Conservation (phyloP, 768 basidiomycete genomes). For the Agrocybe praecox region DNA sequence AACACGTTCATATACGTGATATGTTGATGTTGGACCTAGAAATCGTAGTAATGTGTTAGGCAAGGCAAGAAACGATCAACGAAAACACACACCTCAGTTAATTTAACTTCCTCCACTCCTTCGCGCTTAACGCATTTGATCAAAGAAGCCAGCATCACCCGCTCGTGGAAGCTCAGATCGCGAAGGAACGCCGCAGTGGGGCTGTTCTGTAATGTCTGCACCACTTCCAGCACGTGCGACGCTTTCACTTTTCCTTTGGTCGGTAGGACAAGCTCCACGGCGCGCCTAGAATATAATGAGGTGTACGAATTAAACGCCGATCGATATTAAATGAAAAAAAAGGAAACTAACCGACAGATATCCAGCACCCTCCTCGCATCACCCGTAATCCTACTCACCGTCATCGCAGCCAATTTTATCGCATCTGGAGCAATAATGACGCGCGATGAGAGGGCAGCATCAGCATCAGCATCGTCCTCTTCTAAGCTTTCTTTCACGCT, state of each 20-base stretch:
- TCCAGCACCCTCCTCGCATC: constrained; percentile 94
- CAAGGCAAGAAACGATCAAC: not conserved
- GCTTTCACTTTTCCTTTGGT: constrained; percentile 56
- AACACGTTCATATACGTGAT: constrained; percentile 68
- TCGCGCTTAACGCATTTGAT: constrained; percentile 81
- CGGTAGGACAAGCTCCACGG: constrained; percentile 76
- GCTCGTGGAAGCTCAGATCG: constrained; percentile 86
- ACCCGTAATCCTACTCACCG: constrained; percentile 76
- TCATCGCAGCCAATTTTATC: constrained; percentile 82
- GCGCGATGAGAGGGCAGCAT: too few species aligned
- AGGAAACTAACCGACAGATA: constrained; percentile 70
- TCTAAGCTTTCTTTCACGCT: constrained; percentile 56
- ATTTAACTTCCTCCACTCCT: constrained; percentile 87
- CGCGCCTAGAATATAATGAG: constrained; percentile 53
- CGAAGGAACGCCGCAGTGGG: constrained; percentile 84
- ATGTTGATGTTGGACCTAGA: constrained; percentile 77
- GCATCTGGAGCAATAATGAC: constrained; percentile 68
- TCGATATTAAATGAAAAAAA: not conserved
- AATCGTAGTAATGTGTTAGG: constrained; percentile 1
- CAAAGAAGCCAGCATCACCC: constrained; percentile 83
- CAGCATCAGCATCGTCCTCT: constrained; percentile 30
- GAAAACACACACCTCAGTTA: constrained; percentile 64
- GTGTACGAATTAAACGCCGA: too few species aligned
- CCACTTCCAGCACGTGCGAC: constrained; percentile 76
- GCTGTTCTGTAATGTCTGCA: constrained; percentile 87